phyloP scores from a whole-genome alignment of 1,284 basidiomycete genomes.

The Apiotrichum veenhuisii region DNA sequence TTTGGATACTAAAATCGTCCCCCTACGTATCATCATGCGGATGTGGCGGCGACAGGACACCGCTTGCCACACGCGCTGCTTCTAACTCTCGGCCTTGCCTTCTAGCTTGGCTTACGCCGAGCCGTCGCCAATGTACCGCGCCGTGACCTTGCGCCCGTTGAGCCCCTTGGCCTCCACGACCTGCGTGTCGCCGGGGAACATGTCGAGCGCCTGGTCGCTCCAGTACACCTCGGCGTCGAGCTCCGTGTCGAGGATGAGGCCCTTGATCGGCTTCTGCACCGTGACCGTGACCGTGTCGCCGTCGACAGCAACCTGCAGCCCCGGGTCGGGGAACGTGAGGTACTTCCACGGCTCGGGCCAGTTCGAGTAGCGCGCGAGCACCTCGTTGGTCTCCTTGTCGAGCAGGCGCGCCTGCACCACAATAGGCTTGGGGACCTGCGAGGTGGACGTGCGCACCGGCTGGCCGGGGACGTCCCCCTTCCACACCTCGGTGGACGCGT shows the following conservation, averaged over 20 bases:
- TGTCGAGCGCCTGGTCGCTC: conserved; percentile 82
- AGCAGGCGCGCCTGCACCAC: conserved; percentile 71
- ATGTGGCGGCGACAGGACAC: too few relatives aligned
- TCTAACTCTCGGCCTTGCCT: too few relatives aligned
- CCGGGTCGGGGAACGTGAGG: conserved; percentile 68
- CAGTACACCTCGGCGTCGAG: conserved; percentile 56
- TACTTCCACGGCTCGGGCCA: conserved; percentile 91
- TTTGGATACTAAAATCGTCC: too few relatives aligned
- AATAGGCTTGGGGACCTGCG: conserved; percentile 64
- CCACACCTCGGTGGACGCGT: conserved; percentile 78
- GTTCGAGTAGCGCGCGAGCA: conserved; percentile 64
- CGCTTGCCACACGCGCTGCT: too few relatives aligned
- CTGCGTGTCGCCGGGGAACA: conserved; percentile 77
- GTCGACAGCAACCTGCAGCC: conserved; percentile 57
- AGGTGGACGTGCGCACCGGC: conserved; percentile 60
- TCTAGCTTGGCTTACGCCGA: background rate
- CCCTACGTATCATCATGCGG: too few relatives aligned
- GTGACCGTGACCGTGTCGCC: conserved; percentile 63
- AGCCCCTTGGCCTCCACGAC: conserved; percentile 61
- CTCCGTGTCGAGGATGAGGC: conserved; percentile 70
- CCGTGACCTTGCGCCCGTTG: conserved; percentile 60
- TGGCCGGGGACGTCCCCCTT: conserved; percentile 65
- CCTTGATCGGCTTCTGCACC: conserved; percentile 70
- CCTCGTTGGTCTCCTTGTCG: conserved; percentile 36
- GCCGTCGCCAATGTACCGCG: conserved; percentile 47